Conservation (phyloP, 345 rosid genomes). For the Salix suchowensis region DNA sequence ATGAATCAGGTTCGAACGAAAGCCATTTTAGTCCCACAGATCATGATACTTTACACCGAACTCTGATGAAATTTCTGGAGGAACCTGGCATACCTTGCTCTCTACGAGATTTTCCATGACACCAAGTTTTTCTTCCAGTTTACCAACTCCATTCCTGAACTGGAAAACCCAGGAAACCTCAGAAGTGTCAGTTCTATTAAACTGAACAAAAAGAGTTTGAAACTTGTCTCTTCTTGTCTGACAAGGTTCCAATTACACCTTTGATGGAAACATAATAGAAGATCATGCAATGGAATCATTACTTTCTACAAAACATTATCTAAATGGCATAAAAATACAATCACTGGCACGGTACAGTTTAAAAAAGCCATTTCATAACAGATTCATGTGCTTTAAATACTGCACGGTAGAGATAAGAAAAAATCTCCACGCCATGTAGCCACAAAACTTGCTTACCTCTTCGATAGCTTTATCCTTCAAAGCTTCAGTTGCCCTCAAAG, state of each 20-base stretch:
- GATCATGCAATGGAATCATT: too few relatives aligned
- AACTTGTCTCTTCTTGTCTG: too few relatives aligned
- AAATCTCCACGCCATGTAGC: too few relatives aligned
- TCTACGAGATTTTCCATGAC: constrained; percentile 51
- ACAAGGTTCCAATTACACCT: too few relatives aligned
- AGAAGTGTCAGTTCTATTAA: background rate
- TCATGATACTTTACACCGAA: background rate
- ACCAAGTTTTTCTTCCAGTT: constrained; percentile 51
- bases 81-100: constrained; percentile 47
- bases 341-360: too few relatives aligned
- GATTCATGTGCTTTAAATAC: too few relatives aligned
- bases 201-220: too few relatives aligned
- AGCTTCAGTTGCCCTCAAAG: constrained; percentile 58
- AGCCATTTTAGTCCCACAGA: constrained; percentile 3
- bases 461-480: constrained; percentile 60
- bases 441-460: constrained; percentile 41
- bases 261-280: too few relatives aligned
- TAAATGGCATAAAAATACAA: background rate
- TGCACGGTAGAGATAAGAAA: too few relatives aligned
- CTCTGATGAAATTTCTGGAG: background rate
- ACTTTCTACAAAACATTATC: too few relatives aligned
- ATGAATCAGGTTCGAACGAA: constrained; percentile 7
- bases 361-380: too few relatives aligned
- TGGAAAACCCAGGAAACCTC: constrained; percentile 22
- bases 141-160: constrained; percentile 46